These are phyloP conservation scores for Flaveria ramosissima DNA, from an alignment of 129 eudicot species.

Conservation along the genomic window DNA sequence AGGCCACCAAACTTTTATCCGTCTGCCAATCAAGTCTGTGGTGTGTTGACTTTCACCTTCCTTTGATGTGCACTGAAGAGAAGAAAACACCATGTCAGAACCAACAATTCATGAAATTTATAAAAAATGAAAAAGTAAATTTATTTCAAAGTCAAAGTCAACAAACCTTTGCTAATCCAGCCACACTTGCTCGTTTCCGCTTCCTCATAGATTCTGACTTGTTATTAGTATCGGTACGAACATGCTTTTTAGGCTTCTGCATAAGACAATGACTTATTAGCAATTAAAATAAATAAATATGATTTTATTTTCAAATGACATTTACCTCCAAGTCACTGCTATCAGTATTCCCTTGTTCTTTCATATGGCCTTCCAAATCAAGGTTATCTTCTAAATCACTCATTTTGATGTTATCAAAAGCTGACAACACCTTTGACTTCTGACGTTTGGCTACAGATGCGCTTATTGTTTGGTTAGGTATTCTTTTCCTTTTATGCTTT, in stretches of 20 bases:
- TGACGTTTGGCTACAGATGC: slow-evolving; percentile 63
- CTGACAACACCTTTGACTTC: slow-evolving; percentile 47
- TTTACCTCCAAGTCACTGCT: slow-evolving; percentile 52
- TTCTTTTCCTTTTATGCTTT: slow-evolving; percentile 50
- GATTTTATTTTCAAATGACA: not conserved
- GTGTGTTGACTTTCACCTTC: slow-evolving; percentile 46
- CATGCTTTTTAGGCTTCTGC: slow-evolving; percentile 47
- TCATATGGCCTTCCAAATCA: slow-evolving; percentile 36
- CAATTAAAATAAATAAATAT: not conserved
- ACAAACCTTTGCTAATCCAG: slow-evolving; percentile 79
- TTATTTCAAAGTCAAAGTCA: not conserved
- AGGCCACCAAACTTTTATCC: slow-evolving; percentile 97
- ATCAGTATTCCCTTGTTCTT: slow-evolving; percentile 38
- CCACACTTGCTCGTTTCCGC: slow-evolving; percentile 53
- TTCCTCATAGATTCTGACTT: slow-evolving; percentile 57
- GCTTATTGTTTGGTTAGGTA: slow-evolving; percentile 41
- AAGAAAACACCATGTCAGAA: slow-evolving; percentile 19
- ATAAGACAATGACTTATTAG: slow-evolving; percentile 13
- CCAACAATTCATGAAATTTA: not conserved
- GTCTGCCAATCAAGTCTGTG: slow-evolving; percentile 71
- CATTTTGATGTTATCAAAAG: slow-evolving; percentile 51
- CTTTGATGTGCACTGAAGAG: slow-evolving; percentile 64
- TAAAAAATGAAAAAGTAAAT: not conserved
- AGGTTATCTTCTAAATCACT: slow-evolving; percentile 47
- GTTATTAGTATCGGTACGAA: slow-evolving; percentile 33